Evolutionary conservation across 164 flowering plant genomes (phyloP).

Genomic region (Aristolochia californica): DNA sequence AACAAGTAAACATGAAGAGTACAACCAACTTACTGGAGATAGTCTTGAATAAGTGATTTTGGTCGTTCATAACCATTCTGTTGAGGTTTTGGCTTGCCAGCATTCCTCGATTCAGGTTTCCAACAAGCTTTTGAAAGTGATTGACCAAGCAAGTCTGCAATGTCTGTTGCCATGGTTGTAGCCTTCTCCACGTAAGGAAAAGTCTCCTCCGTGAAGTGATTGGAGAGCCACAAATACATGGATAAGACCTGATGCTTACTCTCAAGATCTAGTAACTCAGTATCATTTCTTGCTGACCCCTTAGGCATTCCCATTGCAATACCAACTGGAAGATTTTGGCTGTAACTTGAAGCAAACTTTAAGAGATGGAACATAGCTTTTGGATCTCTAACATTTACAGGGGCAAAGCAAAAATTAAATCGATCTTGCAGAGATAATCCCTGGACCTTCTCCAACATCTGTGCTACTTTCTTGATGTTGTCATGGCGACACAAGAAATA

Average conservation of each 20-base stretch:
- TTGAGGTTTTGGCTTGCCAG: constrained; percentile 31
- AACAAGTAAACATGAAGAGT: constrained; percentile 1
- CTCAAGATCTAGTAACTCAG: constrained; percentile 85
- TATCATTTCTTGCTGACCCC: constrained; percentile 64
- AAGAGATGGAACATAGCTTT: constrained; percentile 89
- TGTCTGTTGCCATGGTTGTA: constrained; percentile 66
- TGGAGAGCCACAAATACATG: constrained; percentile 83
- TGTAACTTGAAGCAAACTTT: constrained; percentile 62
- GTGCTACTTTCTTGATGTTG: constrained; percentile 75
- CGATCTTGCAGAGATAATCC: constrained; percentile 82
- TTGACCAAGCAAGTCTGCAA: constrained; percentile 67
- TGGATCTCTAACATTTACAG: constrained; percentile 85
- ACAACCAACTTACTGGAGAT: constrained; percentile 32
- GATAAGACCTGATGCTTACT: constrained; percentile 85
- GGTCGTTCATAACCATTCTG: constrained; percentile 50
- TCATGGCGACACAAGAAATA: constrained; percentile 70
- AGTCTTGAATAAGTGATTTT: constrained; percentile 35
- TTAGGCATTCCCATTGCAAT: constrained; percentile 93
- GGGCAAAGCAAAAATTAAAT: constrained; percentile 92
- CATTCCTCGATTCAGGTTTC: constrained; percentile 67
- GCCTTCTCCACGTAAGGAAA: constrained; percentile 68
- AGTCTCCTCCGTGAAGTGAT: constrained; percentile 59
- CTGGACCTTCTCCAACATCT: constrained; percentile 72
- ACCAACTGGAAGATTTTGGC: constrained; percentile 59
- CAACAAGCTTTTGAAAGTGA: constrained; percentile 67